Percentiles rank a stretch among this genome's conserved stretches.
Evolutionary conservation across 1,284 basidiomycete genomes (phyloP).

Genomic region (Cutaneotrichosporon dermatis): DNA sequence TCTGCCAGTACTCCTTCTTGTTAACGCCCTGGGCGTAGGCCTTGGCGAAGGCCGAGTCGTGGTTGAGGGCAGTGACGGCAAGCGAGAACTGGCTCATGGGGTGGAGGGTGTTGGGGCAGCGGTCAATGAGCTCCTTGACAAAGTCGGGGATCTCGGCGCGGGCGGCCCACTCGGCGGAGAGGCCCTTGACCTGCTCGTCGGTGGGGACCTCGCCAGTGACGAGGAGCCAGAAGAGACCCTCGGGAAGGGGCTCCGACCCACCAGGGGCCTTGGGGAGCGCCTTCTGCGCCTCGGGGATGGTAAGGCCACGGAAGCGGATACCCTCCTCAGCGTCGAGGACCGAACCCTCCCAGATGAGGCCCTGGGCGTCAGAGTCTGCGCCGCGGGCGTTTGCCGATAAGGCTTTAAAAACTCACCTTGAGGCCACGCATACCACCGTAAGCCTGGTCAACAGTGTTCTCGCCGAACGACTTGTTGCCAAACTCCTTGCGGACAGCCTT

Average conservation of each 20-base stretch:
- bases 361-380: slow-evolving; percentile 35
- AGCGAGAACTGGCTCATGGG: slow-evolving; percentile 96
- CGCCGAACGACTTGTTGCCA: slow-evolving; percentile 85
- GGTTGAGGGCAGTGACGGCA: slow-evolving; percentile 88
- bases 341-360: slow-evolving; percentile 87
- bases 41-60: slow-evolving; percentile 94
- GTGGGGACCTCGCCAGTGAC: slow-evolving; percentile 90
- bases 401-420: slow-evolving; percentile 43
- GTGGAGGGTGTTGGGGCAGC: slow-evolving; percentile 87
- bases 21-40: slow-evolving; percentile 87
- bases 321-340: slow-evolving; percentile 94
- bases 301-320: slow-evolving; percentile 91
- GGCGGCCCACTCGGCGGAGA: slow-evolving; percentile 88
- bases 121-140: slow-evolving; percentile 87
- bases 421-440: slow-evolving; percentile 84
- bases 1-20: slow-evolving; percentile 97
- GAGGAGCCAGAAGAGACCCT: slow-evolving; percentile 92
- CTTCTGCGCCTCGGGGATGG: slow-evolving; percentile 82
- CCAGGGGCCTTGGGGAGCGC: slow-evolving; percentile 82
- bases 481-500: slow-evolving; percentile 75
- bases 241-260: slow-evolving; percentile 84
- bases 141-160: slow-evolving; percentile 83
- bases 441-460: slow-evolving; percentile 84
- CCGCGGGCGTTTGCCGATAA: not conserved
- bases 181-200: slow-evolving; percentile 73